phyloP scores from a whole-genome alignment of 192 early-diverging fungal genomes.

The Coemansia sp. region DNA sequence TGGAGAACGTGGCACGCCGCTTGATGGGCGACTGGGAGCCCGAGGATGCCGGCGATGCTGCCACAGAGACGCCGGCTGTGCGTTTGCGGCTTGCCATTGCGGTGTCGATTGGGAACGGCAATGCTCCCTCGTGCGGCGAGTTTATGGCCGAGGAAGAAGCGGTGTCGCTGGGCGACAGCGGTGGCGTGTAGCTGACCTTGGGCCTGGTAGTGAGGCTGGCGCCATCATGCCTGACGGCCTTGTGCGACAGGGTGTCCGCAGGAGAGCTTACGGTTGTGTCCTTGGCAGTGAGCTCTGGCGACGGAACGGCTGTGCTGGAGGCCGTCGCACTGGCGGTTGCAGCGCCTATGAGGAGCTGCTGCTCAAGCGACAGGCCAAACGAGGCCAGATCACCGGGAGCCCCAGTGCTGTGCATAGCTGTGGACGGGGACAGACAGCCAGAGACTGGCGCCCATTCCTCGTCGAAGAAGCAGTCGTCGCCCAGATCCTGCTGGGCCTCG shows the following conservation, averaged over 20 bases:
- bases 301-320: slow-evolving; percentile 25
- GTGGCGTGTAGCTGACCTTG: slow-evolving; percentile 21
- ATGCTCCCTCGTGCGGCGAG: slow-evolving; percentile 43
- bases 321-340: slow-evolving; percentile 36
- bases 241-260: slow-evolving; percentile 7
- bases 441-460: slow-evolving; percentile 48
- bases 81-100: slow-evolving; percentile 46
- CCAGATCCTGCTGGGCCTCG: slow-evolving; percentile 56
- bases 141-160: slow-evolving; percentile 45
- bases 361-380: slow-evolving; percentile 48
- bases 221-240: neutral
- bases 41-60: slow-evolving; percentile 8
- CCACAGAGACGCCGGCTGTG: slow-evolving; percentile 19
- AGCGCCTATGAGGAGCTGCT: slow-evolving; percentile 43
- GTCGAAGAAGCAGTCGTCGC: slow-evolving; percentile 50
- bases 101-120: slow-evolving; percentile 32
- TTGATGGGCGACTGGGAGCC: slow-evolving; percentile 25
- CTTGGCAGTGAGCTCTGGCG: slow-evolving; percentile 32
- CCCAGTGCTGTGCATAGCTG: slow-evolving; percentile 1
- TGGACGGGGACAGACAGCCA: slow-evolving; percentile 21
- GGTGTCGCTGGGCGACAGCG: slow-evolving; percentile 44
- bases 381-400: slow-evolving; percentile 32
- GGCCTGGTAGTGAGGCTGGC: neutral
- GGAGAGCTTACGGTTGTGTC: slow-evolving; percentile 1
- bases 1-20: slow-evolving; percentile 33